These are phyloP conservation scores for Gelatoporia subvermispora DNA, from an alignment of 768 basidiomycete species.

Conservation along the genomic window DNA sequence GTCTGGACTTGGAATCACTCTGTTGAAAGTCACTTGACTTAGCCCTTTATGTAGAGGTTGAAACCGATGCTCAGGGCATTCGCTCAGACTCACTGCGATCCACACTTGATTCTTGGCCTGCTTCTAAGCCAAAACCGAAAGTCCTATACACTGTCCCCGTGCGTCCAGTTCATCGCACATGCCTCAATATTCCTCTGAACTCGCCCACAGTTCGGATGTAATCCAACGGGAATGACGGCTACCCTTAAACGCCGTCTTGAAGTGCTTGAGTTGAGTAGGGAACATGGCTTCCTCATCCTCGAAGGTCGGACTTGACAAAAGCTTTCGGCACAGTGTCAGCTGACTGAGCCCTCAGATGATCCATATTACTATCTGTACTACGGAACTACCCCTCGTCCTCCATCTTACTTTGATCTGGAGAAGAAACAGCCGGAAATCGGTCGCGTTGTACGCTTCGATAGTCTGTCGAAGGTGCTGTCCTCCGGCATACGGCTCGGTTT, in stretches of 20 bases:
- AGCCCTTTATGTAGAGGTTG: slow-evolving; percentile 50
- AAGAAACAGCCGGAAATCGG: slow-evolving; percentile 61
- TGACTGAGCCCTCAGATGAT: slow-evolving; percentile 48
- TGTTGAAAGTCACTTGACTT: not conserved
- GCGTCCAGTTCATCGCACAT: slow-evolving; percentile 7
- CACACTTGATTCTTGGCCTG: slow-evolving; percentile 73
- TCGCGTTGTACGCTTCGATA: slow-evolving; percentile 84
- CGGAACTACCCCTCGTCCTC: slow-evolving; percentile 53
- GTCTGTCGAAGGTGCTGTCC: slow-evolving; percentile 78
- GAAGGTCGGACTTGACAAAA: slow-evolving; percentile 54
- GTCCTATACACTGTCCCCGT: slow-evolving; percentile 80
- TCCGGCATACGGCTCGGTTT: slow-evolving; percentile 81
- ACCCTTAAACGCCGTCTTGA: slow-evolving; percentile 64
- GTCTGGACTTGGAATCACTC: slow-evolving; percentile 29
- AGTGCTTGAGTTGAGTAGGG: slow-evolving; percentile 64
- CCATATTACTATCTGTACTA: slow-evolving; percentile 80
- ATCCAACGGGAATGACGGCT: slow-evolving; percentile 81
- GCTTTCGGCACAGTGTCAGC: not conserved
- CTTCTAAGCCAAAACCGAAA: slow-evolving; percentile 65
- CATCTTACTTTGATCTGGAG: slow-evolving; percentile 83
- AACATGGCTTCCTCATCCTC: slow-evolving; percentile 76
- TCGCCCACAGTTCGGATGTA: slow-evolving; percentile 64
- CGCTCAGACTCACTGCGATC: slow-evolving; percentile 52
- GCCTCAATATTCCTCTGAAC: not conserved
- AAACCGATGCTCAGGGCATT: slow-evolving; percentile 72